Conservation (phyloP, 1,284 basidiomycete species). For the Neonothopanus nambi region DNA sequence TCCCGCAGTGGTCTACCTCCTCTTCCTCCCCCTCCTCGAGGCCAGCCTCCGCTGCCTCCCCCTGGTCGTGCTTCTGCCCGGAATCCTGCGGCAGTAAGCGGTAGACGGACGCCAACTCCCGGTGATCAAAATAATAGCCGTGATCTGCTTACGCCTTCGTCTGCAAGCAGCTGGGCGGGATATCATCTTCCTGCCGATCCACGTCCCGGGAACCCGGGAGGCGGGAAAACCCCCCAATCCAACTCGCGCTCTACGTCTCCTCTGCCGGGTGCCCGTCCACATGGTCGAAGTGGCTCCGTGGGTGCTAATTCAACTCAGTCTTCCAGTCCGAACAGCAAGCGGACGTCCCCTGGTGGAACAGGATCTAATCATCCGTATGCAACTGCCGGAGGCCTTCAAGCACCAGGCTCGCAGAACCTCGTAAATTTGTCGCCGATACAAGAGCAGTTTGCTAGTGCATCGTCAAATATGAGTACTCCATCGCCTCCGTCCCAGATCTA, state of each 20-base stretch:
- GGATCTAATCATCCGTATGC: conserved; percentile 50
- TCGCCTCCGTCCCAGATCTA: conserved; percentile 52
- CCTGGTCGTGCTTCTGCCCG: conserved; percentile 4
- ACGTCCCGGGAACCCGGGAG: conserved; percentile 48
- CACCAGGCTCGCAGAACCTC: conserved; percentile 29
- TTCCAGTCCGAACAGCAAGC: conserved; percentile 36
- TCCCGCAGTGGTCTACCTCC: conserved; percentile 58
- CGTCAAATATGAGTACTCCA: conserved; percentile 38
- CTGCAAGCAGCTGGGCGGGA: conserved; percentile 46
- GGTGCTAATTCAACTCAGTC: conserved; percentile 37
- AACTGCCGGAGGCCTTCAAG: conserved; percentile 37
- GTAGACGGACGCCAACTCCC: conserved; percentile 60
- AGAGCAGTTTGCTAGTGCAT: conserved; percentile 49
- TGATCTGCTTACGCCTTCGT: conserved; percentile 47
- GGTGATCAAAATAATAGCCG: conserved; percentile 46
- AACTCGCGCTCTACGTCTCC: conserved; percentile 55
- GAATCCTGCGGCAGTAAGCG: conserved; percentile 23
- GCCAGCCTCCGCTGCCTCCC: conserved; percentile 22
- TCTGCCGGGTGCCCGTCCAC: conserved; percentile 40
- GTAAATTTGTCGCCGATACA: conserved; percentile 66
- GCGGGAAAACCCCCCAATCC: conserved; percentile 37
- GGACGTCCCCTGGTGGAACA: conserved; percentile 34
- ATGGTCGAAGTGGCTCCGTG: conserved; percentile 53
- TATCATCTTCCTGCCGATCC: conserved; percentile 64
- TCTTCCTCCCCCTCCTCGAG: conserved; percentile 63